Evolutionary conservation across 2,329 filamentous ascomycete species (phyloP).

Genomic region (Teratosphaeria epicoccoides): DNA sequence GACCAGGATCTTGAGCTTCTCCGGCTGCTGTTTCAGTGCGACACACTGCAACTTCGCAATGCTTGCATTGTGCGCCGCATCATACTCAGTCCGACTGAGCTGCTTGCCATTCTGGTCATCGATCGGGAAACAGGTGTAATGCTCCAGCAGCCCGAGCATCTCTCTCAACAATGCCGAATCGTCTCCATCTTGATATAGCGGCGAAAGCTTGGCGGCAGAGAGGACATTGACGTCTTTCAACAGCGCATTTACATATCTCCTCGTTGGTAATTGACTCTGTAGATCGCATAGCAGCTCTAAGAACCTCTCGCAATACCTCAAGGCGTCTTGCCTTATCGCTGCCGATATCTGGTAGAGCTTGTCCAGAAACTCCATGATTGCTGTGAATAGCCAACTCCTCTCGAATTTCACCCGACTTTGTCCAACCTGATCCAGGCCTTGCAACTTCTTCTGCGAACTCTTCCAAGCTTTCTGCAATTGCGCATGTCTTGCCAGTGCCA

Average conservation of each 20-base stretch:
- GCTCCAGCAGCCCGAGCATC: slow-evolving; percentile 65
- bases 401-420: slow-evolving; percentile 82
- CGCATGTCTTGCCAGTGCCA: slow-evolving; percentile 59
- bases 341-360: slow-evolving; percentile 50
- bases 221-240: slow-evolving; percentile 77
- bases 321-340: slow-evolving; percentile 39
- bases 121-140: slow-evolving; percentile 81
- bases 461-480: slow-evolving; percentile 84
- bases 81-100: slow-evolving; percentile 59
- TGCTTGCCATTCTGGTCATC: slow-evolving; percentile 83
- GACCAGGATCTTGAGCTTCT: slow-evolving; percentile 82
- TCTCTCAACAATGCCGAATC: slow-evolving; percentile 66
- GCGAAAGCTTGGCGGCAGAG: slow-evolving; percentile 65
- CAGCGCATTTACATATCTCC: slow-evolving; percentile 84
- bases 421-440: slow-evolving; percentile 67
- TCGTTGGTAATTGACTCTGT: slow-evolving; percentile 84
- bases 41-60: slow-evolving; percentile 72
- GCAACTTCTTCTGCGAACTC: slow-evolving; percentile 73
- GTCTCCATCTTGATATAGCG: slow-evolving; percentile 62
- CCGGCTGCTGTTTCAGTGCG: slow-evolving; percentile 70
- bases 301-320: slow-evolving; percentile 85
- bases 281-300: slow-evolving; percentile 82
- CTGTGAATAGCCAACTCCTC: slow-evolving; percentile 80
- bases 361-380: slow-evolving; percentile 72
- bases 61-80: slow-evolving; percentile 65